These are phyloP conservation scores for Rhododendron griersonianum DNA, from an alignment of 148 eudicot genomes.

Conservation along the genomic window DNA sequence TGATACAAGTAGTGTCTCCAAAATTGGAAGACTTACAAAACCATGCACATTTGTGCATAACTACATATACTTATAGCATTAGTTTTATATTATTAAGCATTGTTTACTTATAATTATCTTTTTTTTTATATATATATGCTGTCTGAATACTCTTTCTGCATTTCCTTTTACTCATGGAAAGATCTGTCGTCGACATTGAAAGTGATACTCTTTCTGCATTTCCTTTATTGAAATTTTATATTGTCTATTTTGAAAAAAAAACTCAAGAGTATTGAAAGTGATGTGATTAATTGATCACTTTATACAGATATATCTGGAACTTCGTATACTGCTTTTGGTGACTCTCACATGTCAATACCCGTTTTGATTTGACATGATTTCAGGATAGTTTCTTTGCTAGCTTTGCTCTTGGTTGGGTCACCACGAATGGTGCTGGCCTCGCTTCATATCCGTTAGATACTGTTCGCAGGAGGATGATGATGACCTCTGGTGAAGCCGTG, in stretches of 20 bases:
- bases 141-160: too few relatives aligned
- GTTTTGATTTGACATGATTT: slow-evolving; percentile 7
- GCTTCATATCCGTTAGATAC: slow-evolving; percentile 52
- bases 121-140: too few relatives aligned
- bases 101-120: too few relatives aligned
- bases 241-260: too few relatives aligned
- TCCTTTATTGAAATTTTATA: too few relatives aligned
- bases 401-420: slow-evolving; percentile 51
- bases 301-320: neutral
- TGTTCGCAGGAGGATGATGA: slow-evolving; percentile 61
- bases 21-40: neutral
- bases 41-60: too few relatives aligned
- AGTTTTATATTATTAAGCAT: too few relatives aligned
- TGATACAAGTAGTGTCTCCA: neutral
- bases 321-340: neutral
- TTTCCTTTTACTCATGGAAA: too few relatives aligned
- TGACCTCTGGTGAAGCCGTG: slow-evolving; percentile 60
- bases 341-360: neutral
- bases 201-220: too few relatives aligned
- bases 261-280: neutral
- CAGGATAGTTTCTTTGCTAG: slow-evolving; percentile 60
- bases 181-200: too few relatives aligned
- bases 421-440: slow-evolving; percentile 49
- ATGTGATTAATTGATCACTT: neutral
- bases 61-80: too few relatives aligned